Conservation (phyloP, 768 basidiomycete genomes). For the Auriscalpium vulgare region DNA sequence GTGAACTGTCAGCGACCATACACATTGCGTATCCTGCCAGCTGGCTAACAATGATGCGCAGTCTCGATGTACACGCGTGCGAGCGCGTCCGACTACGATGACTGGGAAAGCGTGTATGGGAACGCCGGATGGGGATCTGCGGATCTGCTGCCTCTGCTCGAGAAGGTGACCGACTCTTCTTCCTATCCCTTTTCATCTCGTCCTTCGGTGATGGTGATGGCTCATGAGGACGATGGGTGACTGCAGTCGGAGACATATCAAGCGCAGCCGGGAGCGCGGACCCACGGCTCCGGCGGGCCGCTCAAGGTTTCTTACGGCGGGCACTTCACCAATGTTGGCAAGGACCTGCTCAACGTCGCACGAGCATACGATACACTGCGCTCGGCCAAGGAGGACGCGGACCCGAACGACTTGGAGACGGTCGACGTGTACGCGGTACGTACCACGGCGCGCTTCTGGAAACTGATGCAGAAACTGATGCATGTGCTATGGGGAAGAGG, state of each 20-base stretch:
- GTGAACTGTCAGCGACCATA: conserved; percentile 33
- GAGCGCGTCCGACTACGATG: conserved; percentile 57
- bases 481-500: conserved; percentile 26
- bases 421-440: conserved; percentile 22
- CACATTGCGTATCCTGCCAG: not conserved
- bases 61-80: conserved; percentile 45
- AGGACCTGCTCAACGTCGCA: conserved; percentile 22
- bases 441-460: not conserved
- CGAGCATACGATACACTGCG: conserved; percentile 16
- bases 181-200: not conserved
- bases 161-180: conserved; percentile 33
- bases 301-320: conserved; percentile 28
- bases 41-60: not conserved
- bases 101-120: conserved; percentile 42
- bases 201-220: not conserved
- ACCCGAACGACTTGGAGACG: conserved; percentile 17
- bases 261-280: conserved; percentile 18
- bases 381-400: conserved; percentile 9
- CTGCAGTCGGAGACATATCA: conserved; percentile 35
- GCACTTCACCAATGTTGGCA: conserved; percentile 14
- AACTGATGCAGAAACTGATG: not conserved
- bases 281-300: conserved; percentile 44
- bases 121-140: conserved; percentile 58
- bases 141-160: conserved; percentile 48
- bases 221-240: too few species aligned